Base-by-base conservation (phyloP, 2,329 filamentous ascomycete species). In the Cladophialophora carrionii region DNA sequence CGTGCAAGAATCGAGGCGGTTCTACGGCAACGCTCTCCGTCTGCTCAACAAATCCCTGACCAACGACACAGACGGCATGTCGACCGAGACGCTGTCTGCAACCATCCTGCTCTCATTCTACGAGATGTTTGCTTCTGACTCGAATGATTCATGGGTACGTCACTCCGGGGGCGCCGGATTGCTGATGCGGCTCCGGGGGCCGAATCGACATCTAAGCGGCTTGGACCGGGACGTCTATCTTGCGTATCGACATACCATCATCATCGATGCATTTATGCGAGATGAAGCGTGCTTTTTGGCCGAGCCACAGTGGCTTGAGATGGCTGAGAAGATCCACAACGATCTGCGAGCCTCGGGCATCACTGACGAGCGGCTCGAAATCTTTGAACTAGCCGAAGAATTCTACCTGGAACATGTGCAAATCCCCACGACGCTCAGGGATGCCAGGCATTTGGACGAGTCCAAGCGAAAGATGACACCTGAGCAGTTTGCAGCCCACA, bases 111-210 rank as follows among this genome's bases (percentile, higher is more conserved):
- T 78, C 5, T 75, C 72, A 4, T 71, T 77, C 41, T 78, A 76
- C 58, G 77, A 79, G 57, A 74, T 77, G 64, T 74, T 76, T 62
- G 71, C 73, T 34, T 75, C 73, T 43, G 77, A 75, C n/a, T 73
- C 72, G n/a, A 71, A 73, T 34, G 68, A 74, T 14, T 72, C 75
- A 4, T 79, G 77, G 76, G 67, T 77, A 4, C 72, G 72, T n/a
- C 77, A 78, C 69, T 74, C 75, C 7, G 71, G 73, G 0, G 77
- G 77, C 17, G 73, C 75, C 14, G 72, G 72, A 22, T 70, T 73
- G 3, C 63, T 78, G 41, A 76, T 78, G 71, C 68, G 70, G 37
- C 70, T 74, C 17, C 76, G 76, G 12, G 76, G 76, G 4, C 72
- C 75, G 17, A 59, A 65, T 29, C 71, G 72, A 29, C 73, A 77